Percentiles rank a stretch among this genome's conserved stretches.
Evolutionary conservation across 1,284 basidiomycete genomes (phyloP).

Genomic region (Trichosporon asahii): DNA sequence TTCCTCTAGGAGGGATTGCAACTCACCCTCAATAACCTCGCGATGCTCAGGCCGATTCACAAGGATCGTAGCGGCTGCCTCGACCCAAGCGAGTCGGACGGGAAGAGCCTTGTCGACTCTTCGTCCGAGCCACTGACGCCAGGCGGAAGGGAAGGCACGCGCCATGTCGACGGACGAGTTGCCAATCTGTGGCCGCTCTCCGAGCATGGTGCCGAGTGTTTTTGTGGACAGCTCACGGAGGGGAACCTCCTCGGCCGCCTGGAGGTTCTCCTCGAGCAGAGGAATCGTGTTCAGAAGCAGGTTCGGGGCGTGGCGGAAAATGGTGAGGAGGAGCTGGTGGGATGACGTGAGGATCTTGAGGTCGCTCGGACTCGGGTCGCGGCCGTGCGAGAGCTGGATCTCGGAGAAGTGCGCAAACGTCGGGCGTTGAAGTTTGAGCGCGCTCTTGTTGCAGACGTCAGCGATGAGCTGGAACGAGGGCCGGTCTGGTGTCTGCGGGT

Average conservation of each 20-base stretch:
- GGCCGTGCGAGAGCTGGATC: slow-evolving; percentile 63
- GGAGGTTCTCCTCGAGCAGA: slow-evolving; percentile 85
- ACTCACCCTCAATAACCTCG: slow-evolving; percentile 66
- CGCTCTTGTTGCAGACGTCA: slow-evolving; percentile 76
- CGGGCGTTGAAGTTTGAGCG: slow-evolving; percentile 83
- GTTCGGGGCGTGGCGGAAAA: slow-evolving; percentile 75
- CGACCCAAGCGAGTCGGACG: slow-evolving; percentile 77
- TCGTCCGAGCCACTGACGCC: slow-evolving; percentile 78
- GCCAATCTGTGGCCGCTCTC: slow-evolving; percentile 60
- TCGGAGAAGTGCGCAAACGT: slow-evolving; percentile 89
- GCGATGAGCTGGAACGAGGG: slow-evolving; percentile 81
- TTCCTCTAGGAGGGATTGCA: neutral
- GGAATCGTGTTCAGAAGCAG: slow-evolving; percentile 87
- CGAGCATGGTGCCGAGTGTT: slow-evolving; percentile 85
- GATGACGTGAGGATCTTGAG: slow-evolving; percentile 60
- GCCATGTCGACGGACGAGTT: slow-evolving; percentile 61
- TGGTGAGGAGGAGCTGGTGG: slow-evolving; percentile 79
- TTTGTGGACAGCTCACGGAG: slow-evolving; percentile 75
- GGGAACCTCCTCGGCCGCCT: slow-evolving; percentile 65
- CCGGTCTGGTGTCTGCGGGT: slow-evolving; percentile 63
- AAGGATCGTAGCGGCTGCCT: slow-evolving; percentile 64
- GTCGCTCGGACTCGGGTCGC: slow-evolving; percentile 51
- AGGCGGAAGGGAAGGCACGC: slow-evolving; percentile 75
- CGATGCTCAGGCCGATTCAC: slow-evolving; percentile 65
- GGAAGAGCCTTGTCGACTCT: slow-evolving; percentile 69